Base-by-base conservation (phyloP, 2,329 filamentous ascomycete species). In the Chaetomium sp. region DNA sequence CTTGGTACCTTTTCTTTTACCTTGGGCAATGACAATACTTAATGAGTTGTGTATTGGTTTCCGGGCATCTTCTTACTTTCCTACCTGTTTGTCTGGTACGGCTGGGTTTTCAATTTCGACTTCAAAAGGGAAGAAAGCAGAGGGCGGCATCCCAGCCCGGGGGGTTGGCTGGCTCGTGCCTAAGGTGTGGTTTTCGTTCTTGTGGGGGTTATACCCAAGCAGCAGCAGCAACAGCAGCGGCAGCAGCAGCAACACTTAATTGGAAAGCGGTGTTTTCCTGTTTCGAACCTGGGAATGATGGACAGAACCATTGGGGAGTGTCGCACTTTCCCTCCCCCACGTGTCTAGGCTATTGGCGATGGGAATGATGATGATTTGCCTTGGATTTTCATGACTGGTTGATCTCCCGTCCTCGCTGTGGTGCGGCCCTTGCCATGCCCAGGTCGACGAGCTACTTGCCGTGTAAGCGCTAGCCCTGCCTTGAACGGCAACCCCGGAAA, bases 11-110 rank as follows among this genome's bases (percentile, higher is more conserved):
- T 27, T 55, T 31, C 13, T 55, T 31, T 10, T 23, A 47, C 49
- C 42, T 62, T 60, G 47, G 45, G 57, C 31, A 42, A 60, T 42
- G 58, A 29, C 58, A 54, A 53, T 60, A 60, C 58, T 60, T 60
- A 60, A 60, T 60, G 58, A 60, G 19, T 27, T n/a, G 42, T 51
- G 25, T n/a, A 33, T 21, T n/a, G 31, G 16, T 19, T 56, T 42
- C 38, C 38, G 38, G 38, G 13, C 31, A 42, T 29, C 27, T 38
- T 51, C n/a, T 53, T 53, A 10, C 13, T 50, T 50, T 50, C 27
- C 25, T 53, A n/a, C 38, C n/a, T 16, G 23, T n/a, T 57, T 57
- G 25, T 19, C 23, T 53, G 38, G 27, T n/a, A 10, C n/a, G 56
- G 38, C 13, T 29, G 33, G 33, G 16, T 19, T 23, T 38, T 45